Evolutionary conservation across 2,329 filamentous ascomycete species (phyloP).

Genomic region (Phoma sp.): DNA sequence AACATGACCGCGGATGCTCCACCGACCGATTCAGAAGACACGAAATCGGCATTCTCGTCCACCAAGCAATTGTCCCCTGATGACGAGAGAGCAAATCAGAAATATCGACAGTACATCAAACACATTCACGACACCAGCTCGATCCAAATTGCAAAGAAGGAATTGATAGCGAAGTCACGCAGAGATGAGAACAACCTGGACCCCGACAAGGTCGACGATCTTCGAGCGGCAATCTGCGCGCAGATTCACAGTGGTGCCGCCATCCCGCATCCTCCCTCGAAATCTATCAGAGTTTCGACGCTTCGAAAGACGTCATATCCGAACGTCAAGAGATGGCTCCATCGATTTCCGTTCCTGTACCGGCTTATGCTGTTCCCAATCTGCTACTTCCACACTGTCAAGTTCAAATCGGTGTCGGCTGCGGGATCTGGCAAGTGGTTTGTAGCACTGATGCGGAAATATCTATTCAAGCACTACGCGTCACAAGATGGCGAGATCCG

Average conservation of each 20-base stretch:
- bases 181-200: slow-evolving; percentile 41
- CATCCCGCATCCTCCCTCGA: slow-evolving; percentile 57
- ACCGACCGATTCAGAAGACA: slow-evolving; percentile 38
- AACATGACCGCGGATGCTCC: slow-evolving; percentile 50
- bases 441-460: slow-evolving; percentile 53
- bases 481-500: slow-evolving; percentile 53
- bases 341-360: slow-evolving; percentile 58
- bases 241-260: slow-evolving; percentile 56
- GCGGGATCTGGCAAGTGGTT: slow-evolving; percentile 60
- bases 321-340: slow-evolving; percentile 52
- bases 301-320: slow-evolving; percentile 53
- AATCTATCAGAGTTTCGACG: slow-evolving; percentile 57
- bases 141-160: slow-evolving; percentile 36
- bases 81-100: slow-evolving; percentile 51
- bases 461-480: slow-evolving; percentile 59
- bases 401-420: slow-evolving; percentile 57
- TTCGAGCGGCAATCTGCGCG: slow-evolving; percentile 58
- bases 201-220: slow-evolving; percentile 47
- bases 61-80: slow-evolving; percentile 54
- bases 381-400: slow-evolving; percentile 60
- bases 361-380: slow-evolving; percentile 56
- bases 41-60: slow-evolving; percentile 45
- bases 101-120: slow-evolving; percentile 52
- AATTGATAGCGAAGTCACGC: slow-evolving; percentile 30
- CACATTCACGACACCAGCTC: slow-evolving; percentile 40